These are phyloP conservation scores for Phytophthora aleatoria DNA, from an alignment of 352 stramenopile species.

Conservation along the genomic window DNA sequence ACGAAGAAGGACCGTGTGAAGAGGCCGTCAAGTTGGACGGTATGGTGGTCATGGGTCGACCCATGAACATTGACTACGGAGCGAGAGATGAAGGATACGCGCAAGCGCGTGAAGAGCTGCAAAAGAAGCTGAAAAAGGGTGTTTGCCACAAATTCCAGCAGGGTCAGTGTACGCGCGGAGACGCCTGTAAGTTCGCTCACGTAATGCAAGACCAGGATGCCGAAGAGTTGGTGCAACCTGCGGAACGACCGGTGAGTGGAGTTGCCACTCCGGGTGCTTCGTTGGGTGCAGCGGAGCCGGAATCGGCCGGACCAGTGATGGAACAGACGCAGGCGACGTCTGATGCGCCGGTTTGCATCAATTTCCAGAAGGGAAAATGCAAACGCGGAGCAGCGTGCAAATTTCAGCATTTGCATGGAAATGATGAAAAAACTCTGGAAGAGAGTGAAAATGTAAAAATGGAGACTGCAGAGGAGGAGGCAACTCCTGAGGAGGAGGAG, in stretches of 20 bases:
- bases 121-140: conserved; percentile 80
- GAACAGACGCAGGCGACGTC: conserved; percentile 33
- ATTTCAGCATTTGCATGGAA: conserved; percentile 56
- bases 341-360: conserved; percentile 74
- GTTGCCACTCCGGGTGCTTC: conserved; percentile 31
- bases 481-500: conserved; percentile 34
- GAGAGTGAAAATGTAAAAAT: conserved; percentile 13
- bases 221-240: conserved; percentile 48
- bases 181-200: conserved; percentile 78
- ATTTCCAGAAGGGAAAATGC: conserved; percentile 77
- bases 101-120: conserved; percentile 70
- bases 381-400: conserved; percentile 63
- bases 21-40: conserved; percentile 81
- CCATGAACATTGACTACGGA: conserved; percentile 86
- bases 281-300: conserved; percentile 18
- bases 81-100: conserved; percentile 67
- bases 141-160: conserved; percentile 78
- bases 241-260: conserved; percentile 35
- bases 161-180: conserved; percentile 59
- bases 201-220: conserved; percentile 63
- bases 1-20: conserved; percentile 87
- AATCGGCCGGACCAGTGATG: background rate
- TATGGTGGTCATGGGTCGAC: conserved; percentile 82
- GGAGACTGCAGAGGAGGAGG: conserved; percentile 9
- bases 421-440: background rate